These are phyloP conservation scores for Beauveria sp. DNA, from an alignment of 2,329 filamentous ascomycete species.

Conservation along the genomic window DNA sequence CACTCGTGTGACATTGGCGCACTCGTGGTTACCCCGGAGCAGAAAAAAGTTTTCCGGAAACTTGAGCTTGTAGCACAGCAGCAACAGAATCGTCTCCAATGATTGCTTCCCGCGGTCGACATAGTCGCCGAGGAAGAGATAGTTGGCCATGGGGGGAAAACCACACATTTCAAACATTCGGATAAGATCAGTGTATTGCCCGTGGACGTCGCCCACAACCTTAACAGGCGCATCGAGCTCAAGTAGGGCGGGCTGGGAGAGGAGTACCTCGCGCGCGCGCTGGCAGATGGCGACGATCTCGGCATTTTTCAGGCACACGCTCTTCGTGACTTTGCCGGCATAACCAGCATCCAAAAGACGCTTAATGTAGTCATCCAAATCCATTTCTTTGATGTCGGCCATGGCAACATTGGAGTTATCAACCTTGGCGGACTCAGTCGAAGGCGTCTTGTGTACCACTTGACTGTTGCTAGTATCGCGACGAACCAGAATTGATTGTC, in stretches of 20 bases:
- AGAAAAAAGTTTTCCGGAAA: constrained; percentile 97
- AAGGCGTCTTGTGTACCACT: constrained; percentile 44
- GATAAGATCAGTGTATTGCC: constrained; percentile 92
- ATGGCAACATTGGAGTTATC: constrained; percentile 63
- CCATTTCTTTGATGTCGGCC: constrained; percentile 82
- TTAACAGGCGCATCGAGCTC: constrained; percentile 94
- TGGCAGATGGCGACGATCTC: constrained; percentile 93
- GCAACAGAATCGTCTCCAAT: constrained; percentile 83
- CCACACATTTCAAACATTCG: constrained; percentile 98
- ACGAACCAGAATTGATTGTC: constrained; percentile 84
- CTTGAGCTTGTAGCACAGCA: constrained; percentile 95
- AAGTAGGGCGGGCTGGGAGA: constrained; percentile 84
- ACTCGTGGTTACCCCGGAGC: constrained; percentile 90
- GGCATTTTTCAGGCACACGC: constrained; percentile 93
- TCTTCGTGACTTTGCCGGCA: constrained; percentile 93
- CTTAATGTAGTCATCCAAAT: constrained; percentile 95
- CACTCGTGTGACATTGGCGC: constrained; percentile 88
- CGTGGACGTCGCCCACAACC: constrained; percentile 94
- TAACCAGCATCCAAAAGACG: constrained; percentile 91
- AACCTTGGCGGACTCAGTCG: constrained; percentile 33
- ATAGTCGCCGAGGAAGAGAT: constrained; percentile 90
- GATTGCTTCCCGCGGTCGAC: constrained; percentile 95
- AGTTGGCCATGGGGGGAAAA: constrained; percentile 87
- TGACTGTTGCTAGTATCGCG: constrained; percentile 60
- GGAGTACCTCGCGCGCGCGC: constrained; percentile 77